phyloP scores from a whole-genome alignment of 2,329 filamentous ascomycete genomes.

The Penicillium brevicompactum region DNA sequence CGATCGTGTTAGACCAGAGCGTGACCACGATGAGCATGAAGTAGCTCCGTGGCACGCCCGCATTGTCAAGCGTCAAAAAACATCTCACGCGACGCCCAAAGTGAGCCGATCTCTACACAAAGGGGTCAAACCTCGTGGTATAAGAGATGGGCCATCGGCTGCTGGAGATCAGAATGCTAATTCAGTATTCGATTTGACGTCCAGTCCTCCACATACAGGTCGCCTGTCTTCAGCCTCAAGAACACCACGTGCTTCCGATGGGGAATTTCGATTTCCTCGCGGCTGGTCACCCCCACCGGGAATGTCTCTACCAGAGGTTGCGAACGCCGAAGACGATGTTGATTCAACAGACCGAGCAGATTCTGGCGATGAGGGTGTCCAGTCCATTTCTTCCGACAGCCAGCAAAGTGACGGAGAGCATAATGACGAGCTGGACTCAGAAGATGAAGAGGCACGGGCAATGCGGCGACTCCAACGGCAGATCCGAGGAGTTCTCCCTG shows the following conservation, averaged over 20 bases:
- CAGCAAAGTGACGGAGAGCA: conserved; percentile 20
- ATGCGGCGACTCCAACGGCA: conserved; percentile 41
- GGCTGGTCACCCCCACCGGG: conserved; percentile 34
- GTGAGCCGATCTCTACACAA: conserved; percentile 9
- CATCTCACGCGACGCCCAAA: conserved; percentile 23
- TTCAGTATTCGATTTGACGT: conserved; percentile 36
- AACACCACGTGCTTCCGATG: conserved; percentile 21
- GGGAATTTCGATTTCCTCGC: conserved; percentile 40
- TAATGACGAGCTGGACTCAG: conserved; percentile 22
- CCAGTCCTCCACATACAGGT: conserved; percentile 45
- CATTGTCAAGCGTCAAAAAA: conserved; percentile 41
- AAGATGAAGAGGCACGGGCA: conserved; percentile 25
- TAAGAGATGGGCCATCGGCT: conserved; percentile 28
- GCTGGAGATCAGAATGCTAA: conserved; percentile 1
- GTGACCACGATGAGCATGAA: conserved; percentile 2
- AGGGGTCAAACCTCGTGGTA: conserved; percentile 23
- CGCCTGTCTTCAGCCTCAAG: conserved; percentile 30
- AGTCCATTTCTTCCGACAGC: conserved; percentile 22
- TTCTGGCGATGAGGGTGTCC: conserved; percentile 18
- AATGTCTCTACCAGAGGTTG: conserved; percentile 22
- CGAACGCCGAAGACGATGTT: conserved; percentile 13
- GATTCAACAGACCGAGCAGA: conserved; percentile 18
- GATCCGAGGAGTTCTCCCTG: conserved; percentile 53
- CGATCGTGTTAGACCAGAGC: conserved; percentile 10
- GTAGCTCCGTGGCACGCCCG: conserved; percentile 12